Percentiles rank a stretch among this genome's conserved stretches.
These are phyloP conservation scores for Medicago lupulina DNA, from an alignment of 306 rosid genomes.

Conservation along the genomic window DNA sequence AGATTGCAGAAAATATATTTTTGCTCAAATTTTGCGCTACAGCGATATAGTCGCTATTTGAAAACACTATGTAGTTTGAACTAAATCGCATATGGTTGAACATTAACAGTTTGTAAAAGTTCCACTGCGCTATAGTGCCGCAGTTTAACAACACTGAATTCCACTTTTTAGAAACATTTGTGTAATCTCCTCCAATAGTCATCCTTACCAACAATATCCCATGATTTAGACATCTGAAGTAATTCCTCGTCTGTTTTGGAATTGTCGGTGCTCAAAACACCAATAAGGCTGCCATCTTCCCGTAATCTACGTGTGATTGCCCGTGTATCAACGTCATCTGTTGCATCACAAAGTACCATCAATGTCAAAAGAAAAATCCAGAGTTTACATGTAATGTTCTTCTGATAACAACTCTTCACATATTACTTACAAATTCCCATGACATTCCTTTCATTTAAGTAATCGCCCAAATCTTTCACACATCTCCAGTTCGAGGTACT, in stretches of 20 bases:
- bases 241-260: constrained; percentile 84
- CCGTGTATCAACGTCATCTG: constrained; percentile 96
- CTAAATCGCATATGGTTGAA: too few relatives aligned
- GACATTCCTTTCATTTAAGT: constrained; percentile 79
- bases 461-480: constrained; percentile 68
- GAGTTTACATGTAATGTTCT: not conserved
- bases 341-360: constrained; percentile 43
- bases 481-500: constrained; percentile 97
- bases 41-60: too few relatives aligned
- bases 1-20: too few relatives aligned
- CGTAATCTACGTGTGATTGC: constrained; percentile 92
- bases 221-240: constrained; percentile 75
- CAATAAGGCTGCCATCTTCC: constrained; percentile 95
- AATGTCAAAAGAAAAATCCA: constrained; percentile 23
- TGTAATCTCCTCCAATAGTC: constrained; percentile 15
- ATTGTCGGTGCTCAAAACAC: constrained; percentile 88
- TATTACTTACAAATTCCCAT: constrained; percentile 97
- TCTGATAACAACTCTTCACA: constrained; percentile 23
- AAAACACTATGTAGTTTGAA: too few relatives aligned
- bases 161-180: not conserved
- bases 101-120: too few relatives aligned
- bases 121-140: too few relatives aligned
- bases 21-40: too few relatives aligned
- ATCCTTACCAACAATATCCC: constrained; percentile 94
- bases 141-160: too few relatives aligned